phyloP scores from a whole-genome alignment of 345 rosid species.

The Cardamine chenopodiifolia region DNA sequence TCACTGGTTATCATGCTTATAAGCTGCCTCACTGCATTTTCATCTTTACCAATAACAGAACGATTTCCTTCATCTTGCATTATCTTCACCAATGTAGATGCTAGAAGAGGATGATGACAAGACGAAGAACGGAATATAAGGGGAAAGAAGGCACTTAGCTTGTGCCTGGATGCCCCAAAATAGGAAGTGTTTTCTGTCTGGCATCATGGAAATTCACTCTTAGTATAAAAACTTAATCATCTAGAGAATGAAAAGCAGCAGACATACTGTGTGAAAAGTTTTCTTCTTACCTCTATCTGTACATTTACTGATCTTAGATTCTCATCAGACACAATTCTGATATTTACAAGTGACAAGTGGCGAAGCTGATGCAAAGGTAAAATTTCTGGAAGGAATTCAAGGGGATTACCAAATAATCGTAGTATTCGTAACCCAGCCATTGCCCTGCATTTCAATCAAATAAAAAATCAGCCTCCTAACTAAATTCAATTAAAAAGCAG shows the following conservation, averaged over 20 bases:
- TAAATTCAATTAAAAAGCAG: constrained; percentile 22
- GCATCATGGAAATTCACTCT: constrained; percentile 39
- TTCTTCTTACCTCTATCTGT: constrained; percentile 73
- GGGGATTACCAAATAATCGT: constrained; percentile 93
- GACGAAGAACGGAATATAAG: constrained; percentile 98
- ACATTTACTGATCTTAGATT: constrained; percentile 86
- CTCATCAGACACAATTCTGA: constrained; percentile 90
- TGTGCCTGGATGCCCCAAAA: constrained; percentile 92
- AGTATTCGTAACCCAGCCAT: constrained; percentile 85
- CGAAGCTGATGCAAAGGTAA: constrained; percentile 86
- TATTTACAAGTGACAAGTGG: constrained; percentile 90
- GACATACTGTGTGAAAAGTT: not conserved
- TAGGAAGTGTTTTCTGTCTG: constrained; percentile 94
- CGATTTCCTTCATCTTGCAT: constrained; percentile 96
- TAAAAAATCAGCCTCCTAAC: constrained; percentile 45
- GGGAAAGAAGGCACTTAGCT: constrained; percentile 96
- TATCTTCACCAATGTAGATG: constrained; percentile 95
- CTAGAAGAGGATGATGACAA: constrained; percentile 96
- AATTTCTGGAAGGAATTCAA: constrained; percentile 98
- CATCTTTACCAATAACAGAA: constrained; percentile 90
- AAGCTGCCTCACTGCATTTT: constrained; percentile 97
- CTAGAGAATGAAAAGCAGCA: constrained; percentile 14
- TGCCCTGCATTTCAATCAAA: constrained; percentile 70
- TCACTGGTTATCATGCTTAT: constrained; percentile 99
- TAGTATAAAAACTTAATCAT: constrained; percentile 23